Evolutionary conservation across 176 grass and related monocot genomes (phyloP).

Genomic region (Paspalum vaginatum): DNA sequence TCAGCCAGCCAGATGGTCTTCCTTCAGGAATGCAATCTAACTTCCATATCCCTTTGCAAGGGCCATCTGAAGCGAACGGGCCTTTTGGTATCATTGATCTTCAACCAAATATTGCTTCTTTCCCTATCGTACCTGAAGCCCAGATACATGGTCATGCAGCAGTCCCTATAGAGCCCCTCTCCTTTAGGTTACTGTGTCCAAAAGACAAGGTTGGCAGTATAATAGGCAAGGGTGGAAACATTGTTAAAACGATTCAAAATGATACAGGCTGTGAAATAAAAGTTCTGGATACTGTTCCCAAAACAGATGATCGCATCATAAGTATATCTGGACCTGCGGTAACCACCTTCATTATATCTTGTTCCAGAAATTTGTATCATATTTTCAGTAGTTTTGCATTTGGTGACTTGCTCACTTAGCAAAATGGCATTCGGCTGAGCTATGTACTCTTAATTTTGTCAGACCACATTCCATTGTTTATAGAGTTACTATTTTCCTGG

Average conservation of each 20-base stretch:
- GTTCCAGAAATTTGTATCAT: slow-evolving; percentile 19
- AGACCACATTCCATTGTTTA: slow-evolving; percentile 1
- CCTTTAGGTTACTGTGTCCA: slow-evolving; percentile 77
- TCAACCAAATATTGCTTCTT: slow-evolving; percentile 52
- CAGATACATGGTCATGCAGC: slow-evolving; percentile 44
- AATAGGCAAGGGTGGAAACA: slow-evolving; percentile 88
- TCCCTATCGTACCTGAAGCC: slow-evolving; percentile 60
- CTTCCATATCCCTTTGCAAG: slow-evolving; percentile 57
- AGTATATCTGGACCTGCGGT: slow-evolving; percentile 84
- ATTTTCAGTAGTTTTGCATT: slow-evolving; percentile 23
- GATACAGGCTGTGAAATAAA: slow-evolving; percentile 97
- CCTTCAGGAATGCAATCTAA: slow-evolving; percentile 62
- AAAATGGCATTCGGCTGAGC: slow-evolving; percentile 3
- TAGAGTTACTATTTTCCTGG: slow-evolving; percentile 15
- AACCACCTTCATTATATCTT: slow-evolving; percentile 43
- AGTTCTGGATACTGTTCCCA: slow-evolving; percentile 73
- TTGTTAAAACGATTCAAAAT: slow-evolving; percentile 78
- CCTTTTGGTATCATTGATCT: slow-evolving; percentile 46
- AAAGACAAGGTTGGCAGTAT: slow-evolving; percentile 84
- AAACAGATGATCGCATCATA: slow-evolving; percentile 71
- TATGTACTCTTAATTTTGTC: background rate
- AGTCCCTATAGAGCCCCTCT: slow-evolving; percentile 59
- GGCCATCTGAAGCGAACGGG: slow-evolving; percentile 48
- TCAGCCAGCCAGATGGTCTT: slow-evolving; percentile 52
- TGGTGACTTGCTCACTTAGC: slow-evolving; percentile 10